A percentile compares a stretch with the other conserved stretches of the same genome.
Evolutionary conservation across 2,329 filamentous ascomycete species (phyloP).

Genomic region (Dothidotthia symphoricarpi): DNA sequence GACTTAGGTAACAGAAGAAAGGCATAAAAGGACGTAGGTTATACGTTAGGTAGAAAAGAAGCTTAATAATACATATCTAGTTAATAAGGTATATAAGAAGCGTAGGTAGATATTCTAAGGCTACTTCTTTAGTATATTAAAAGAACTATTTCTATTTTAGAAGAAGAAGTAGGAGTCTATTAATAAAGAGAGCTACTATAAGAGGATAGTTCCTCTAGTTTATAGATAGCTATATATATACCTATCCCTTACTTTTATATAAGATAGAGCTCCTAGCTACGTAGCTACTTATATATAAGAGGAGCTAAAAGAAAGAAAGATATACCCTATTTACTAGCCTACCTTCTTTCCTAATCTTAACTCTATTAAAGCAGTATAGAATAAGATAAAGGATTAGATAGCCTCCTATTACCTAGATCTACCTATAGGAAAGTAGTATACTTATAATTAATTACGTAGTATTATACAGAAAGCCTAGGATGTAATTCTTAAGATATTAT

Average conservation of each 20-base stretch:
- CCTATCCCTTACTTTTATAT: slow-evolving; percentile 7
- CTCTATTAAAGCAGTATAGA: slow-evolving; percentile 8
- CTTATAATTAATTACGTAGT: neutral
- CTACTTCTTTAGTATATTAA: slow-evolving; percentile 20
- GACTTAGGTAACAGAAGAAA: slow-evolving; percentile 5
- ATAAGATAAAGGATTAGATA: no score
- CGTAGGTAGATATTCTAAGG: slow-evolving; percentile 3
- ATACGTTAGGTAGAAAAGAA: slow-evolving; percentile 2
- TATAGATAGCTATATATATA: slow-evolving; percentile 6
- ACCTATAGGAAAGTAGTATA: neutral
- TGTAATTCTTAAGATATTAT: no score
- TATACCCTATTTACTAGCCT: slow-evolving; percentile 5
- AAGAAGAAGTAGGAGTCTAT: slow-evolving; percentile 35
- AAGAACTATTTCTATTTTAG: slow-evolving; percentile 31
- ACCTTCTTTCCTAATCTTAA: slow-evolving; percentile 9
- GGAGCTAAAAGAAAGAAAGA: slow-evolving; percentile 1
- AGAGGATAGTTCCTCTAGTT: no score
- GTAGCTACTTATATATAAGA: neutral
- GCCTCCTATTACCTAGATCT: slow-evolving; percentile 1
- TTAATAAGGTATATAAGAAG: slow-evolving; percentile 3
- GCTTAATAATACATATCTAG: slow-evolving; percentile 4
- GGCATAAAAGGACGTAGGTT: slow-evolving; percentile 5
- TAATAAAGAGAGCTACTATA: slow-evolving; percentile 17
- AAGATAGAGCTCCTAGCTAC: slow-evolving; percentile 7
- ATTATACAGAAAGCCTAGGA: slow-evolving; percentile 5